Percentiles rank a stretch among this genome's conserved stretches.
Conservation (phyloP, 352 stramenopile species). For the Globisporangium echinulatum region DNA sequence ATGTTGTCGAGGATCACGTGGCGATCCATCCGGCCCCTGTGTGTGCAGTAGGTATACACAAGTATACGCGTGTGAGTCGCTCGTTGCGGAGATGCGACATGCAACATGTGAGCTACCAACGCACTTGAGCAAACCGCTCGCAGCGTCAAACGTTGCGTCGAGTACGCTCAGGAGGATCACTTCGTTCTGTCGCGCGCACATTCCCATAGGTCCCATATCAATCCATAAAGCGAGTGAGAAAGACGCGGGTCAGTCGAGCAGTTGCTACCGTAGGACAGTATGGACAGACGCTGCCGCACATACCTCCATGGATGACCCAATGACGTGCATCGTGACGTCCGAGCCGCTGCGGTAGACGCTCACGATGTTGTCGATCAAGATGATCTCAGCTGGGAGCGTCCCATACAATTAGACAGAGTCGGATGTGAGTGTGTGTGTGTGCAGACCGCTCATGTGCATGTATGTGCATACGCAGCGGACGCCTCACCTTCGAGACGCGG, state of each 20-base stretch:
- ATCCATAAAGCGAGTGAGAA: neutral
- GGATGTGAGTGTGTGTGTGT: neutral
- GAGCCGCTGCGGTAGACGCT: conserved; percentile 85
- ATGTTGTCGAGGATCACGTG: conserved; percentile 90
- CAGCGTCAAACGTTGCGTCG: conserved; percentile 77
- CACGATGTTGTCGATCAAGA: conserved; percentile 88
- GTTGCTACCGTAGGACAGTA: neutral
- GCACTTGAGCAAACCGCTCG: conserved; percentile 84
- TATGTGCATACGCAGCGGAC: neutral
- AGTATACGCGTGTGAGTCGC: too few species aligned
- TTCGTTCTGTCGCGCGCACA: conserved; percentile 57
- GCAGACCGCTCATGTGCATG: neutral
- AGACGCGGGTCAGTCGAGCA: neutral
- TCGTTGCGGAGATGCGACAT: too few species aligned
- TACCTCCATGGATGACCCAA: conserved; percentile 78
- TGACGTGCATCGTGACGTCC: conserved; percentile 86
- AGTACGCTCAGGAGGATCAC: conserved; percentile 84
- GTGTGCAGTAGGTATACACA: too few species aligned
- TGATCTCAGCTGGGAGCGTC: conserved; percentile 61
- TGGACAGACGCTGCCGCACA: neutral
- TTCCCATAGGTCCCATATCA: neutral
- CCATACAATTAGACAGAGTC: conserved; percentile 3
- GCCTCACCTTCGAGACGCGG: conserved; percentile 67
- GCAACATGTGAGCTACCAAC: conserved; percentile 8
- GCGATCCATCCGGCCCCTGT: conserved; percentile 77